These are phyloP conservation scores for Colletotrichum chlorophyti DNA, from an alignment of 2,329 filamentous ascomycete species.

Conservation along the genomic window DNA sequence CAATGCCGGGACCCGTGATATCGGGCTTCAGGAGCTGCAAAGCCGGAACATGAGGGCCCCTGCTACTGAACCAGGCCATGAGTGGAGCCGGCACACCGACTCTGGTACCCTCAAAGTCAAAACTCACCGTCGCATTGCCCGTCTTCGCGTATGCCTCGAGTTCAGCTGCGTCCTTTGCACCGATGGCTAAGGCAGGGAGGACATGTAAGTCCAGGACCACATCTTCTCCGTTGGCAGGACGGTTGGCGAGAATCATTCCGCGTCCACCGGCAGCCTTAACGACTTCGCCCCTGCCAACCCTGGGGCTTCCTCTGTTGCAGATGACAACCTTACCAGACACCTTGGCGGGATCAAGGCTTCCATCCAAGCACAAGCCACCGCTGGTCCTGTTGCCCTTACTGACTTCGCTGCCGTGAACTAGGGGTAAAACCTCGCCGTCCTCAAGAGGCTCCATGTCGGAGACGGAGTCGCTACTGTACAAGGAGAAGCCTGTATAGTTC, in stretches of 20 bases:
- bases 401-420: neutral
- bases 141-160: constrained; percentile 7
- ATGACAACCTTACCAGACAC: constrained; percentile 1
- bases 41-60: constrained; percentile 15
- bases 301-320: constrained; percentile 2
- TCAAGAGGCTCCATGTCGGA: constrained; percentile 1
- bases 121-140: neutral
- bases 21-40: constrained; percentile 26
- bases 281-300: neutral
- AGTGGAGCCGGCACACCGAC: constrained; percentile 13
- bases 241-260: constrained; percentile 15
- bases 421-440: neutral
- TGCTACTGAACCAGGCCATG: constrained; percentile 27
- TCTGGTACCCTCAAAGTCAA: constrained; percentile 14
- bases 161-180: neutral
- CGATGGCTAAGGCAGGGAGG: constrained; percentile 11
- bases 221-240: neutral
- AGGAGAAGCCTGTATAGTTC: constrained; percentile 9
- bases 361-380: neutral
- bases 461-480: constrained; percentile 8
- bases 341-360: constrained; percentile 7
- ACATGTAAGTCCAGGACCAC: constrained; percentile 4
- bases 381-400: neutral
- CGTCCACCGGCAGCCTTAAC: constrained; percentile 11
- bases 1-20: constrained; percentile 26